Base-by-base conservation (phyloP, 192 early-diverging fungal genomes). In the Coemansia sp. region DNA sequence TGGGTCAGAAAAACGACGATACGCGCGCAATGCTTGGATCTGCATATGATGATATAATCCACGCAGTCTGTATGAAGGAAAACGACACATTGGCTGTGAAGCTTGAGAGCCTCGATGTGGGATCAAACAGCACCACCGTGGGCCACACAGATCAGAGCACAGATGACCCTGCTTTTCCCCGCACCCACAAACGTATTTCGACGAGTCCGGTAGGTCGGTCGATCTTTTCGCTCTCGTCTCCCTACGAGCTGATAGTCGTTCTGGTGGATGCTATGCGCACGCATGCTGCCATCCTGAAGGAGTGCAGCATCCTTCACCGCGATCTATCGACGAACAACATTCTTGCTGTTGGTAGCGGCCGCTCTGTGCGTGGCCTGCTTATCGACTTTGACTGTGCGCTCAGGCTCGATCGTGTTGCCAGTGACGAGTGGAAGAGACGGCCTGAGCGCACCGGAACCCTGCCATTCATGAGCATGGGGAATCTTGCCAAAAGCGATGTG, bases 391-490 rank as follows among this genome's bases (percentile, higher is more conserved):
- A n/a, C n/a, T n/a, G n/a, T n/a, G n/a, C n/a, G n/a, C n/a, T n/a
- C n/a, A n/a, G n/a, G n/a, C n/a, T n/a, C 36, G 70, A 72, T 37
- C 42, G 57, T 54, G 57, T 64, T 3, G 28, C 66, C 30, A 27
- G 55, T 30, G n/a, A 45, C 15, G 55, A 28, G 0, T 54, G 20
- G 22, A 33, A 40, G 2, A 20, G 31, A 15, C 10, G 20, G 17
- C 6, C 17, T 15, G 58, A 59, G 30, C 55, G 58, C 14, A 56
- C 67, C 0, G 74, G 74, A 0, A 75, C 63, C 1, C 19, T 62
- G 11, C 74, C 68, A 13, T 76, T 66, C 59, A 76, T 70, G 68
- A 66, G 64, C 15, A 25, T 76, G 23, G 19, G 29, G 3, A 76
- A 76, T 2, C n/a, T n/a, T 50, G 70, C 6, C 56, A 55, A 27